These are phyloP conservation scores for Metarhizium robertsii DNA, from an alignment of 2,329 filamentous ascomycete genomes.

Conservation along the genomic window DNA sequence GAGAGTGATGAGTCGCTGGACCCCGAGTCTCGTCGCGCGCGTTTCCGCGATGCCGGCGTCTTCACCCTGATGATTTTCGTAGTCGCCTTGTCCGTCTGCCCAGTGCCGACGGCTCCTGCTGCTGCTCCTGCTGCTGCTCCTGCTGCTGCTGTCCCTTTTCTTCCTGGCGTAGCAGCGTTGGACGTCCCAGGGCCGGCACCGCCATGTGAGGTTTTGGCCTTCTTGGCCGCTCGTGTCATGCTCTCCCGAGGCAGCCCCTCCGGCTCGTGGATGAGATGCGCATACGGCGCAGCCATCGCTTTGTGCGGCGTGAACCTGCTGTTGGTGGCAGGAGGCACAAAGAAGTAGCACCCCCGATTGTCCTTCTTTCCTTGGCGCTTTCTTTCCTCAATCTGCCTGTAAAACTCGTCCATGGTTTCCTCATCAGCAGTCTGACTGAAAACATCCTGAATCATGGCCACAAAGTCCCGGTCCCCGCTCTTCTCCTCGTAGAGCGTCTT, in stretches of 20 bases:
- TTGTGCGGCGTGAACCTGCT: conserved; percentile 32
- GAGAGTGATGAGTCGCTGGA: conserved; percentile 35
- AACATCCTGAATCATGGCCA: conserved; percentile 48
- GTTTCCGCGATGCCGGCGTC: conserved; percentile 26
- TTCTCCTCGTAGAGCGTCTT: conserved; percentile 52
- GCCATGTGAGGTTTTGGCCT: conserved; percentile 23
- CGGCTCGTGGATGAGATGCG: conserved; percentile 27
- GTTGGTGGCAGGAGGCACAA: conserved; percentile 38
- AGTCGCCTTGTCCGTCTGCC: background rate
- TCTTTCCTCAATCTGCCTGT: conserved; percentile 38
- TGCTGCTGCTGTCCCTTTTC: background rate
- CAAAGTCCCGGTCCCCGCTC: conserved; percentile 38
- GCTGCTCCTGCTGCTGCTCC: background rate
- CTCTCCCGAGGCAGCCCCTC: conserved; percentile 1
- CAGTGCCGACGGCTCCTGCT: background rate
- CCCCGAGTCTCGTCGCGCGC: conserved; percentile 25
- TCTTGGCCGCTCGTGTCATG: conserved; percentile 24
- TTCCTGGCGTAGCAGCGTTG: background rate
- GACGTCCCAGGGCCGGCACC: background rate
- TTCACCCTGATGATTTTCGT: conserved; percentile 15
- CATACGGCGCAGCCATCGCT: conserved; percentile 41
- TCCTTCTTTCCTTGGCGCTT: conserved; percentile 49
- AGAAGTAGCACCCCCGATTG: conserved; percentile 43
- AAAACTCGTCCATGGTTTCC: conserved; percentile 42
- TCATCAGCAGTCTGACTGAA: conserved; percentile 47